These are phyloP conservation scores for Chaetomium cochliodes DNA, from an alignment of 495 filamentous ascomycete genomes.

Conservation along the genomic window DNA sequence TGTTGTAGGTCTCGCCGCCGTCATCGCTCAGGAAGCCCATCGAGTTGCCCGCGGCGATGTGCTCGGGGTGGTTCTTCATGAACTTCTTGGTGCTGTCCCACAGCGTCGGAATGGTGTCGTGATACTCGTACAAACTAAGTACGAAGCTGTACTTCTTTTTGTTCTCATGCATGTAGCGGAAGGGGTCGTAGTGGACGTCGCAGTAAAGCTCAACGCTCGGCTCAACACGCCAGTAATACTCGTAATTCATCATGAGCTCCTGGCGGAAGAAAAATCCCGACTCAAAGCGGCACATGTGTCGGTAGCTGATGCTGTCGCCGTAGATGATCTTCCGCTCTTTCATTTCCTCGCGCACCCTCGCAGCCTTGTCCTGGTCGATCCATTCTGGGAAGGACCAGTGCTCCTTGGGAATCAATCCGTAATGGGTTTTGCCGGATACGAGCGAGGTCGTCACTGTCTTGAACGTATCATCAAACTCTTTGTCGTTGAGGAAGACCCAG, in stretches of 20 bases:
- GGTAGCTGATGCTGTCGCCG: constrained; percentile 86
- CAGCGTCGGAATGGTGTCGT: constrained; percentile 90
- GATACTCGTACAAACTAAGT: constrained; percentile 88
- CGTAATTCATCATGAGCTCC: constrained; percentile 75
- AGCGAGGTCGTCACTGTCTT: constrained; percentile 86
- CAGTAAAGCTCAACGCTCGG: constrained; percentile 86
- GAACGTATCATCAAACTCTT: constrained; percentile 87
- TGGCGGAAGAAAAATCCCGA: constrained; percentile 94
- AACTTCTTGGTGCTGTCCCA: constrained; percentile 94
- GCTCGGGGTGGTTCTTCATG: constrained; percentile 82
- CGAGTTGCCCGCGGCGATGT: constrained; percentile 78
- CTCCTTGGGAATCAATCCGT: constrained; percentile 78
- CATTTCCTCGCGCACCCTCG: constrained; percentile 81
- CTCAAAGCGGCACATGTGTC: constrained; percentile 93
- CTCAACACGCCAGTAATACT: constrained; percentile 93
- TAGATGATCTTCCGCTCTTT: constrained; percentile 84
- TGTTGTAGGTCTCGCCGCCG: constrained; percentile 84
- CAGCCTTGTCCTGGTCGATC: constrained; percentile 84
- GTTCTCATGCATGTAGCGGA: constrained; percentile 83
- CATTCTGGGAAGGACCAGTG: constrained; percentile 88
- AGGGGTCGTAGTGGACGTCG: constrained; percentile 79
- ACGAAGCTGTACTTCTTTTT: constrained; percentile 90
- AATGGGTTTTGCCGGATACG: constrained; percentile 86
- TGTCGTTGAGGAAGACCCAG: constrained; percentile 98
- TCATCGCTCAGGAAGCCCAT: constrained; percentile 93